Conservation (phyloP, 306 rosid genomes). For the Aeschynomene evenia region DNA sequence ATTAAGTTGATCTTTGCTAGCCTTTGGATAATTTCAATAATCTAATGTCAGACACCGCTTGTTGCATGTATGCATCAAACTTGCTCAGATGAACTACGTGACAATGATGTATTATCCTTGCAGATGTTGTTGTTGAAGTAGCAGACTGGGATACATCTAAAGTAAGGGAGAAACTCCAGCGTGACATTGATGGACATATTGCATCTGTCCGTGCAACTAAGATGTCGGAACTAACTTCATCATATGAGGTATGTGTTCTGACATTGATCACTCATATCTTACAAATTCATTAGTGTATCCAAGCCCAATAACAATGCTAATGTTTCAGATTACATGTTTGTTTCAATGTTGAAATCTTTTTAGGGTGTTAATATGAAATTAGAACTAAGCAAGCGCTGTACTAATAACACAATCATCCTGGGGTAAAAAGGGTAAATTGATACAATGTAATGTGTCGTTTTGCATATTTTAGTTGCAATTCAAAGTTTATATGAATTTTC, state of each 20-base stretch:
- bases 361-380: not conserved
- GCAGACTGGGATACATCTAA: conserved; percentile 80
- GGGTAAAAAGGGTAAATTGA: not conserved
- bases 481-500: conserved; percentile 15
- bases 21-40: not conserved
- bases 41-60: not conserved
- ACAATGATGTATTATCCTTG: conserved; percentile 36
- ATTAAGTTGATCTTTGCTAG: conserved; percentile 2
- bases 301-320: not conserved
- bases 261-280: conserved; percentile 11
- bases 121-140: conserved; percentile 69
- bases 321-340: not conserved
- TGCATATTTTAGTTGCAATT: not conserved
- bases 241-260: conserved; percentile 53
- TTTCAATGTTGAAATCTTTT: not conserved
- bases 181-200: conserved; percentile 77
- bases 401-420: not conserved
- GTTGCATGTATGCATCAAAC: conserved; percentile 7
- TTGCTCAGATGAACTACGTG: conserved; percentile 13
- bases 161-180: conserved; percentile 76
- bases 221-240: conserved; percentile 63
- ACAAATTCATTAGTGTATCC: not conserved
- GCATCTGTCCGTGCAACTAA: conserved; percentile 62
- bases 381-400: not conserved
- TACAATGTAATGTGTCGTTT: conserved; percentile 3